Percentiles rank a stretch among this genome's conserved stretches.
These are phyloP conservation scores for Aspergillus cejpii DNA, from an alignment of 2,329 filamentous ascomycete species.

Conservation along the genomic window DNA sequence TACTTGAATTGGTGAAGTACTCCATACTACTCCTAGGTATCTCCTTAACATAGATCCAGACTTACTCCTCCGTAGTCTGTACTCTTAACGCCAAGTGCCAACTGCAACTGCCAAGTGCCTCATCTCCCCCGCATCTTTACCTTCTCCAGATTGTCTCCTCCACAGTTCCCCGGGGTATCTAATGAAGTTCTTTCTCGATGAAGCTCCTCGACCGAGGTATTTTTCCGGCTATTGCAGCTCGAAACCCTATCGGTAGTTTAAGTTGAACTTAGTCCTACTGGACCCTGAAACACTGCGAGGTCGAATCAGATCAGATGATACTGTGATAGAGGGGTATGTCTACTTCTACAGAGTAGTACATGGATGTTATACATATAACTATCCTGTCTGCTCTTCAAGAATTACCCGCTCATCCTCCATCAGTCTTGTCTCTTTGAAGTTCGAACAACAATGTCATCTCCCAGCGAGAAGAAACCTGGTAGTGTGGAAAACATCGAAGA, in stretches of 20 bases:
- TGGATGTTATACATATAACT: no score
- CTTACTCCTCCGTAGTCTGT: no score
- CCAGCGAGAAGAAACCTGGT: conserved; percentile 6
- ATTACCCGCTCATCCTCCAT: no score
- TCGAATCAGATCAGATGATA: not conserved
- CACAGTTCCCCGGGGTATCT: no score
- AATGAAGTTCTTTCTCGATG: no score
- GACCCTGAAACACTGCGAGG: not conserved
- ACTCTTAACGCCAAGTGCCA: no score
- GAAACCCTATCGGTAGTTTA: not conserved
- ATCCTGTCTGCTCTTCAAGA: no score
- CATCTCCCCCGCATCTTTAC: not conserved
- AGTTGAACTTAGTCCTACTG: no score
- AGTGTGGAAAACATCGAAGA: conserved; percentile 16
- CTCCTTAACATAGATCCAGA: no score
- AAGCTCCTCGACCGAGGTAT: not conserved
- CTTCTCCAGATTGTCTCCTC: not conserved
- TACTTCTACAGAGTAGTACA: no score
- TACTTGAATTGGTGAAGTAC: no score
- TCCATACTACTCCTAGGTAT: no score
- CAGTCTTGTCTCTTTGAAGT: not conserved
- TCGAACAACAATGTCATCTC: not conserved
- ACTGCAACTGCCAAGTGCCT: not conserved
- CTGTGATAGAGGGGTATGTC: not conserved
- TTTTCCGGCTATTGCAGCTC: not conserved